These are phyloP conservation scores for Gymnopilus junonius DNA, from an alignment of 768 basidiomycete genomes.

Conservation along the genomic window DNA sequence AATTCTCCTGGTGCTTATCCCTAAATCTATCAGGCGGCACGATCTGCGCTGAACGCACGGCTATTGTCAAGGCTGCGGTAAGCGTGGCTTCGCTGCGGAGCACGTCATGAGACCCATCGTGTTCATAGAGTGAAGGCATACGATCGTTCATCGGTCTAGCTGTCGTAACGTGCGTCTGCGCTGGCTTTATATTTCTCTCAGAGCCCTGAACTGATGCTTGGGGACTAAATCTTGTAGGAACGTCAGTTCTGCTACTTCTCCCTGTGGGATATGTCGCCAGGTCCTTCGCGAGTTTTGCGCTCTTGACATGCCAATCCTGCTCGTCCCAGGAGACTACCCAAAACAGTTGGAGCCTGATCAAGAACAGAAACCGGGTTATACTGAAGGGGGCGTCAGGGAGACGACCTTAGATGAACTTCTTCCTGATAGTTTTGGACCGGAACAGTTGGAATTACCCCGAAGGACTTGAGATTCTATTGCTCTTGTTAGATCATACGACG, in stretches of 20 bases:
- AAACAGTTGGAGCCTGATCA: conserved; percentile 37
- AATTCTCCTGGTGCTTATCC: not conserved
- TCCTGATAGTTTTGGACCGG: conserved; percentile 90
- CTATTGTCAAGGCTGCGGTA: conserved; percentile 92
- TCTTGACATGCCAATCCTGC: conserved; percentile 70
- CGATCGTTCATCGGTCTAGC: conserved; percentile 76
- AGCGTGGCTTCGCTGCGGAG: conserved; percentile 31
- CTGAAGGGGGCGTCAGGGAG: conserved; percentile 58
- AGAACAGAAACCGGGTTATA: conserved; percentile 40
- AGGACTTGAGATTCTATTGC: not conserved
- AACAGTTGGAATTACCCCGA: conserved; percentile 62
- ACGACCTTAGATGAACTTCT: conserved; percentile 76
- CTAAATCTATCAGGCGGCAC: conserved; percentile 65
- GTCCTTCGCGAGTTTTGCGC: conserved; percentile 87
- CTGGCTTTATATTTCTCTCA: not conserved
- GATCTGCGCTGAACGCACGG: conserved; percentile 95
- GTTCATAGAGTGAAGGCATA: conserved; percentile 77
- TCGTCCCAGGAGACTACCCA: conserved; percentile 70
- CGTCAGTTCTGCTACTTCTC: conserved; percentile 68
- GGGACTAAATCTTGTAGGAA: conserved; percentile 59
- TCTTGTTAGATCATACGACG: too few species aligned
- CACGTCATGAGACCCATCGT: not conserved
- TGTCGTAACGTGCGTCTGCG: conserved; percentile 67
- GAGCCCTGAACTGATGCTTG: too few species aligned
- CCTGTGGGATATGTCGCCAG: conserved; percentile 95